Evolutionary conservation across 257 asterid species (phyloP), one percentile per base, ranked within the genome.

Genomic region (Hygrophila difformis): DNA sequence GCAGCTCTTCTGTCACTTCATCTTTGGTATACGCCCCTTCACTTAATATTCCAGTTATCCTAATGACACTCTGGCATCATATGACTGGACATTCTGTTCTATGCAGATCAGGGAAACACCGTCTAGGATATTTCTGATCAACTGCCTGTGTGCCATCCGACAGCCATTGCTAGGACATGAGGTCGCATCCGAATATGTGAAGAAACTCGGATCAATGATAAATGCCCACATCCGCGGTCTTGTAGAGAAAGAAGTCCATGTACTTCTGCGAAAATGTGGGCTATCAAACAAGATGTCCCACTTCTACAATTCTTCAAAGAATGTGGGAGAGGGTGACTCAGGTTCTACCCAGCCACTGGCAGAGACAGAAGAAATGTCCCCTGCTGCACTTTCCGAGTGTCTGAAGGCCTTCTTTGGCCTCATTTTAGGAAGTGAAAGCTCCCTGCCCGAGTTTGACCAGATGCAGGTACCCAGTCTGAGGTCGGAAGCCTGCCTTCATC

Each of bases 371-470:
- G 93, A 74, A 26, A 85, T 75, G 67, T 31, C 77, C 37, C 83
- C 94, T 1, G 68, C 71, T 10, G 73, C 79, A 40, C 84, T 89
- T 24, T 78, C 94, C 1, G 98, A 82, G 47, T 72, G 93, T 51
- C 72, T 89, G 39, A 89, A 82, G 73, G 64, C 81, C 33, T 82
- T 89, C 78, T 89, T 89, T 18, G 93, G 94, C 58, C 86, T 89
- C 14, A 47, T 85, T 64, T 62, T 82, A 75, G 96, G 96, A 54
- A 89, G 92, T 38, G 98, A 85, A 46, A 75, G 60, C 45, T 57
- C 86, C 10, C 64, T 82, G 47, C 96, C 98, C 0, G 97, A 89
- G 70, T 89, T 89, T 21, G 96, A 81, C 77, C 84, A 70, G 67
- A 79, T 88, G 68, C 93, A 81, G 76, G 93, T 65, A 14, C 95